Evolutionary conservation across 2,329 filamentous ascomycete species (phyloP).

Genomic region (Ophiostoma angusticollis): DNA sequence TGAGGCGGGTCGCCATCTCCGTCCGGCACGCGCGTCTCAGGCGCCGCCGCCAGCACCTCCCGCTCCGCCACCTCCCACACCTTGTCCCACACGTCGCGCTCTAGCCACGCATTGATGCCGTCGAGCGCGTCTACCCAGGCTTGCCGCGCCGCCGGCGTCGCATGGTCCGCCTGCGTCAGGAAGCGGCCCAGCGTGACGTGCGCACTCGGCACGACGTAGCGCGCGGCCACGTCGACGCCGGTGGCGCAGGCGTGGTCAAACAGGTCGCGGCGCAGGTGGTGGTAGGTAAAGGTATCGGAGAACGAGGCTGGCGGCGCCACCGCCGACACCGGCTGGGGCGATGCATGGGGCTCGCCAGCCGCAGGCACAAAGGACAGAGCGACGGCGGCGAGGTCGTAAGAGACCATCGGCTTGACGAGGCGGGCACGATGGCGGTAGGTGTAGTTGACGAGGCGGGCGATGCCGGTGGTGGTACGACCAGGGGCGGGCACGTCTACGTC

Average conservation of each 20-base stretch:
- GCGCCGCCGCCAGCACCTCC: neutral
- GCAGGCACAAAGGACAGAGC: constrained; percentile 81
- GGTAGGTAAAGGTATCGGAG: constrained; percentile 70
- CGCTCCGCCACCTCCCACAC: constrained; percentile 8
- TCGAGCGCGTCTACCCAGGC: constrained; percentile 61
- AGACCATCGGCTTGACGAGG: constrained; percentile 69
- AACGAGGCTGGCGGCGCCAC: constrained; percentile 12
- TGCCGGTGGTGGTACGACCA: too few species aligned
- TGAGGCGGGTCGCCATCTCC: too few species aligned
- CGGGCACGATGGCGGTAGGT: constrained; percentile 52
- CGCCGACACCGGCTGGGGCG: constrained; percentile 28
- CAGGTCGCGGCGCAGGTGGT: constrained; percentile 74
- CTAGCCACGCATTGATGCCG: constrained; percentile 62
- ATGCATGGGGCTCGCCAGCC: constrained; percentile 40
- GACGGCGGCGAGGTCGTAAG: constrained; percentile 73
- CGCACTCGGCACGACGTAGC: constrained; percentile 80
- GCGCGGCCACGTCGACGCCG: constrained; percentile 58
- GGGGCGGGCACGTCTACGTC: neutral
- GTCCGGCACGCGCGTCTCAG: too few species aligned
- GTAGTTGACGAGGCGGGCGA: constrained; percentile 49
- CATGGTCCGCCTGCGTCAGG: constrained; percentile 52
- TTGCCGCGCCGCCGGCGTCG: constrained; percentile 42
- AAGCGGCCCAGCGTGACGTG: constrained; percentile 83
- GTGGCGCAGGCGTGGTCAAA: constrained; percentile 47
- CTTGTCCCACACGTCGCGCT: constrained; percentile 55